phyloP scores from a whole-genome alignment of 148 eudicot species.

The Polygonum aviculare region DNA sequence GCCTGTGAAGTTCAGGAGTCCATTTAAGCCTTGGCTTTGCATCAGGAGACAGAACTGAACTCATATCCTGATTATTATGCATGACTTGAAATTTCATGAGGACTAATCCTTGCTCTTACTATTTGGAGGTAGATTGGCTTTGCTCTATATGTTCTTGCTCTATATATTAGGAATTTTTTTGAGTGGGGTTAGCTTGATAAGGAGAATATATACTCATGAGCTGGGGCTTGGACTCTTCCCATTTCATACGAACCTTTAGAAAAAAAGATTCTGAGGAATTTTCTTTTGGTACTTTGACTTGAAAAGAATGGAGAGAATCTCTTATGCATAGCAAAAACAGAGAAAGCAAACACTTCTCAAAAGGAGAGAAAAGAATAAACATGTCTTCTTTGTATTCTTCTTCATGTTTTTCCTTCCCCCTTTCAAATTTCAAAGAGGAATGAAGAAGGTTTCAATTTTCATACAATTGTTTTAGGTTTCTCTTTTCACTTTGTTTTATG shows the following conservation, averaged over 20 bases:
- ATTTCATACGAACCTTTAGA: neutral
- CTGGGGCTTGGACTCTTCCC: constrained; percentile 40
- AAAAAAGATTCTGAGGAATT: neutral
- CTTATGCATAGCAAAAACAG: constrained; percentile 3
- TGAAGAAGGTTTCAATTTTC: neutral
- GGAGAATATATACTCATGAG: constrained; percentile 85
- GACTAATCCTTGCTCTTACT: constrained; percentile 30
- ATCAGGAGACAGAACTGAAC: constrained; percentile 73
- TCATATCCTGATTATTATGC: constrained; percentile 44
- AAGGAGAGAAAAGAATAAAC: constrained; percentile 9
- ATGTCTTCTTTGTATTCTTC: neutral
- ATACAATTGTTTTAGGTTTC: neutral
- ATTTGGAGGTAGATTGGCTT: constrained; percentile 28
- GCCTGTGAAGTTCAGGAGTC: constrained; percentile 77
- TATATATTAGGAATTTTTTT: constrained; percentile 64
- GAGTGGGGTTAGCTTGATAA: constrained; percentile 36
- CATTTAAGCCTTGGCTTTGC: constrained; percentile 96
- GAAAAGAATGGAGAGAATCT: constrained; percentile 12
- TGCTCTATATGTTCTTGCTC: constrained; percentile 66
- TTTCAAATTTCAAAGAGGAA: neutral
- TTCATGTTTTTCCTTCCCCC: neutral
- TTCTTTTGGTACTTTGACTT: constrained; percentile 22
- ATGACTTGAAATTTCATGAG: constrained; percentile 19
- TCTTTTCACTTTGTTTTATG: neutral
- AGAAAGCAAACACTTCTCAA: constrained; percentile 12